Percentiles rank a stretch among this genome's conserved stretches.
Evolutionary conservation across 2,329 filamentous ascomycete species (phyloP).

Genomic region (Trichoderma polysporum): DNA sequence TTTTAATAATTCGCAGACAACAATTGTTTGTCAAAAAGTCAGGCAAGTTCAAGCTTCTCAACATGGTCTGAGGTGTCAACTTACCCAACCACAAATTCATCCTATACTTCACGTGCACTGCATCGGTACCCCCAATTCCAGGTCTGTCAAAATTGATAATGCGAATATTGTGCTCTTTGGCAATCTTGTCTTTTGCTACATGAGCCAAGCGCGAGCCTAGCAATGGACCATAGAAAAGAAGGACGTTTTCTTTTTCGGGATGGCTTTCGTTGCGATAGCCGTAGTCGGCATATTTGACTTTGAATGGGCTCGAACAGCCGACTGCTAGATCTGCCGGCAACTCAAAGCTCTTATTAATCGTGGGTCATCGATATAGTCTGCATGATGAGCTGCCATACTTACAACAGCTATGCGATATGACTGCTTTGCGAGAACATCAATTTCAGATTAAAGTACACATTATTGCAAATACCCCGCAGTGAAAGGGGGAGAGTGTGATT

Average conservation of each 20-base stretch:
- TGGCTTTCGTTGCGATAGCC: constrained; percentile 32
- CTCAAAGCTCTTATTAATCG: constrained; percentile 29
- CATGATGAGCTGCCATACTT: background rate
- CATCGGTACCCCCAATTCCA: constrained; percentile 37
- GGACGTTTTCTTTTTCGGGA: constrained; percentile 29
- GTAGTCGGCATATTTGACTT: constrained; percentile 33
- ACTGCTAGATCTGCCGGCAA: constrained; percentile 23
- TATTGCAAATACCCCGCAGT: background rate
- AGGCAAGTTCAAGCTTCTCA: background rate
- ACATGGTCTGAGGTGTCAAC: background rate
- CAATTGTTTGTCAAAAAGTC: constrained; percentile 22
- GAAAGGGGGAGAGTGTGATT: background rate
- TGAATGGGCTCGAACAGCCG: constrained; percentile 18
- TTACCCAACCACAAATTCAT: constrained; percentile 33
- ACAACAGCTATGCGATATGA: background rate
- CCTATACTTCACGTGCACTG: constrained; percentile 25
- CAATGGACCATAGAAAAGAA: constrained; percentile 33
- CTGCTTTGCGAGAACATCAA: background rate
- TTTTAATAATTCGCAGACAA: constrained; percentile 33
- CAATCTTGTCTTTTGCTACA: constrained; percentile 35
- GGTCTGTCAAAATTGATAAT: constrained; percentile 37
- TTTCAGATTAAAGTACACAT: background rate
- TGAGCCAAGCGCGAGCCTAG: constrained; percentile 33
- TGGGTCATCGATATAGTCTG: constrained; percentile 20
- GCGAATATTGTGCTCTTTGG: constrained; percentile 33